Base-by-base conservation (phyloP, 371 early-diverging fungal genomes). In the Lichtheimia ramosa region DNA sequence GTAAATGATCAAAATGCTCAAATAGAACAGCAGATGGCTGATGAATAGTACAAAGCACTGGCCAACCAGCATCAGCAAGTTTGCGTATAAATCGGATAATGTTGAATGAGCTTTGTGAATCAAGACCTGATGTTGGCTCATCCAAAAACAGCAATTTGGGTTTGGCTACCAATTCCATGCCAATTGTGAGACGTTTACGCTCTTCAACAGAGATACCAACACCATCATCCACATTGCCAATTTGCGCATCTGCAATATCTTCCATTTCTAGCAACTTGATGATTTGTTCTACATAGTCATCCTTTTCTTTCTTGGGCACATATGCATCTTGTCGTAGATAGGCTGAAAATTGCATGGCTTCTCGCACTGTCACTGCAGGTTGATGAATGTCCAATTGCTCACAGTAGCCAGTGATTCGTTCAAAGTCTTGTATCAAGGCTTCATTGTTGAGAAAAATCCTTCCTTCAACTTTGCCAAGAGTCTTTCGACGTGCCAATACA, bases 311-410 rank as follows among this genome's bases (percentile, higher is more conserved):
- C 48, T 75, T 70, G 23, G 84, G 62, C 5, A 83, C 81, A 18
- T 72, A 51, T 2, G 73, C 75, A 0, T 82, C 82, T 61, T 85
- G 87, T 23, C 89, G 85, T 7, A 91, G 67, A 28, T 77, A 59
- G 0, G 90, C 89, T 14, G 89, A 86, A 67, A 86, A 89, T 27
- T 71, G 81, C 28, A 90, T 75, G 0, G 86, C 78, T 66, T 90
- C 91, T 57, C 86, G 85, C 6, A 88, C 74, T 18, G 77, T 76
- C 5, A 69, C 70, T 73, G 75, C 70, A 14, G 87, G 86, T 51
- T 86, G 83, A 64, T 89, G 92, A 13, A 91, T 83, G 66, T 92
- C 92, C 77, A 89, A 83, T 69, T 93, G 94, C 64, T 93, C 92
- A 61, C 86, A 86, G 64, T 91, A 93, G 20, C 91, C 91, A 13